These are phyloP conservation scores for Fusarium incarnatum DNA, from an alignment of 2,329 filamentous ascomycete genomes.

Conservation along the genomic window DNA sequence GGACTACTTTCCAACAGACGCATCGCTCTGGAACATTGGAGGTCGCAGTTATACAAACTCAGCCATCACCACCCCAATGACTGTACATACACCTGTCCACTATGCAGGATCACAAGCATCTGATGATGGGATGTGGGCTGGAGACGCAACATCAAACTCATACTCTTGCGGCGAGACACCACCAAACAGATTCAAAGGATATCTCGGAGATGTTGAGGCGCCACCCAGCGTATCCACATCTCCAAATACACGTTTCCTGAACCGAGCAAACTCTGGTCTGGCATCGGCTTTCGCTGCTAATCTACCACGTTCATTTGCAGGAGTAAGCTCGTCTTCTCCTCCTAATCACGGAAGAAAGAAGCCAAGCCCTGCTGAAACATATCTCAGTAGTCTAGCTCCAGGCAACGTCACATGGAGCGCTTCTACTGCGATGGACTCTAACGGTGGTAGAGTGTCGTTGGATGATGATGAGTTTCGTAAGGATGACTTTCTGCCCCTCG, in stretches of 20 bases:
- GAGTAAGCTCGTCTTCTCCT: conserved; percentile 57
- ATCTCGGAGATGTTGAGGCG: conserved; percentile 58
- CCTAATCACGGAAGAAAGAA: conserved; percentile 62
- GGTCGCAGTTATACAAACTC: conserved; percentile 66
- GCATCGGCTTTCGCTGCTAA: conserved; percentile 67
- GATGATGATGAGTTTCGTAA: conserved; percentile 65
- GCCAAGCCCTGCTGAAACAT: conserved; percentile 71
- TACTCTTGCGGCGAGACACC: conserved; percentile 73
- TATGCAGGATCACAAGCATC: conserved; percentile 68
- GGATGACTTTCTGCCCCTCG: conserved; percentile 60
- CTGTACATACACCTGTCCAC: conserved; percentile 66
- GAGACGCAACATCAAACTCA: conserved; percentile 67
- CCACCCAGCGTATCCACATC: conserved; percentile 69
- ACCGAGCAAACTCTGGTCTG: conserved; percentile 66
- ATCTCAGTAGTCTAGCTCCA: conserved; percentile 66
- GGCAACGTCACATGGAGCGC: conserved; percentile 63
- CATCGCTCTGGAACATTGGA: conserved; percentile 64
- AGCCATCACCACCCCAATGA: conserved; percentile 66
- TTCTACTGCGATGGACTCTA: conserved; percentile 60
- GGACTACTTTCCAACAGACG: conserved; percentile 73
- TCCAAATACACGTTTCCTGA: conserved; percentile 65
- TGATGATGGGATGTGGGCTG: conserved; percentile 64
- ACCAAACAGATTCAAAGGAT: conserved; percentile 62
- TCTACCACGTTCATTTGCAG: conserved; percentile 61
- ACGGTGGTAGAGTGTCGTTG: conserved; percentile 62